Percentiles rank a stretch among this genome's conserved stretches.
Conservation (phyloP, 1,284 basidiomycete genomes). For the Gomphus bonarii region DNA sequence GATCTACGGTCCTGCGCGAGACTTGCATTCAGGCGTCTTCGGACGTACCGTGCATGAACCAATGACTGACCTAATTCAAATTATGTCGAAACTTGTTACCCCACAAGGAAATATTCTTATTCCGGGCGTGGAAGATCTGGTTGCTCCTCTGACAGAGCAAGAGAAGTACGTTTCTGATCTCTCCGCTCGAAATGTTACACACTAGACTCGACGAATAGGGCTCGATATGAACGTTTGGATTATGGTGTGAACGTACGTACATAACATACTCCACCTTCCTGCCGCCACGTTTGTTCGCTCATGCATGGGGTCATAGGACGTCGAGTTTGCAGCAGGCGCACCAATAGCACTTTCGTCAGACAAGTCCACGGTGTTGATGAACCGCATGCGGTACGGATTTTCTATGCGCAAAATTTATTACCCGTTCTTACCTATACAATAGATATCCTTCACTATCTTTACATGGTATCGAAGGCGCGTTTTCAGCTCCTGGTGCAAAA, state of each 20-base stretch:
- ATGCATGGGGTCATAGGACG: constrained; percentile 41
- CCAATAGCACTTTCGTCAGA: constrained; percentile 70
- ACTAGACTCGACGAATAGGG: constrained; percentile 22
- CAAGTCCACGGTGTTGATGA: constrained; percentile 84
- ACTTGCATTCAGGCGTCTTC: constrained; percentile 90
- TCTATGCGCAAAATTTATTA: neutral
- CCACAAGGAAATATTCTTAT: constrained; percentile 79
- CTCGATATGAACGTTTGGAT: constrained; percentile 65
- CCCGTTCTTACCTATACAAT: neutral
- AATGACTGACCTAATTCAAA: constrained; percentile 69
- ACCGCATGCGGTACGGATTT: constrained; percentile 53
- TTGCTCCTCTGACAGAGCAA: constrained; percentile 64
- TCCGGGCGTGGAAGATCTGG: constrained; percentile 87
- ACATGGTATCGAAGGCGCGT: constrained; percentile 97
- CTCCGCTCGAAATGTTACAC: neutral
- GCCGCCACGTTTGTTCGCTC: neutral
- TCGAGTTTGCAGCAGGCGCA: constrained; percentile 75
- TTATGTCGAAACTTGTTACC: constrained; percentile 85
- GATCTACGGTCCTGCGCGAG: constrained; percentile 77
- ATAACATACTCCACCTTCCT: neutral
- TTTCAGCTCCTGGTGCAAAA: constrained; percentile 81
- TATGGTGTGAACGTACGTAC: constrained; percentile 33
- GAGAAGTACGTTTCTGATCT: constrained; percentile 47
- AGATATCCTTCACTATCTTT: constrained; percentile 76
- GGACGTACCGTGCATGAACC: constrained; percentile 85